Evolutionary conservation across 306 rosid genomes (phyloP).

Genomic region (Potentilla sterilis): DNA sequence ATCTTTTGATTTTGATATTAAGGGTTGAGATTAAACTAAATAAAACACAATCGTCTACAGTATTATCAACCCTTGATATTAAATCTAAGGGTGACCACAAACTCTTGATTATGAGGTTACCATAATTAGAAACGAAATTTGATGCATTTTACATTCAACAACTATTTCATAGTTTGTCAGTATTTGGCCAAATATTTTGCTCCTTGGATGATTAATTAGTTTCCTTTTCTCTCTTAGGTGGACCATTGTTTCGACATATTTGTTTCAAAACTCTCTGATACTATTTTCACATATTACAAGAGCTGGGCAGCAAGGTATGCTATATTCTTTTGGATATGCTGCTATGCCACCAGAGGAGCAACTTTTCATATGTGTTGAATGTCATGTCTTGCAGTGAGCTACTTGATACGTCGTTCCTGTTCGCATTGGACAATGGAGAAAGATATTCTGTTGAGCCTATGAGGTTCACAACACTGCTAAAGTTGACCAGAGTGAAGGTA

Average conservation of each 20-base stretch:
- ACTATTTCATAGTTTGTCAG: background rate
- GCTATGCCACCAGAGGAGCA: slow-evolving; percentile 27
- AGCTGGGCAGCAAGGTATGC: slow-evolving; percentile 97
- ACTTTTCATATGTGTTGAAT: slow-evolving; percentile 21
- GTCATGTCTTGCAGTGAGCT: slow-evolving; percentile 67
- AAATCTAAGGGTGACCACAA: background rate
- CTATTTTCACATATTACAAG: slow-evolving; percentile 77
- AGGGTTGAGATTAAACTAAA: background rate
- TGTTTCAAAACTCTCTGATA: slow-evolving; percentile 78
- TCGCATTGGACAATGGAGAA: slow-evolving; percentile 86
- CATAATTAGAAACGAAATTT: background rate
- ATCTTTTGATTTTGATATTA: background rate
- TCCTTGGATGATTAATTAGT: background rate
- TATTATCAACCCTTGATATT: background rate
- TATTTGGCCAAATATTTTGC: slow-evolving; percentile 12
- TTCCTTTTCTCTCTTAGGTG: slow-evolving; percentile 44
- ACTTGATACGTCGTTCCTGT: slow-evolving; percentile 89
- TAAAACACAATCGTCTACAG: background rate
- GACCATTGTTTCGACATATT: slow-evolving; percentile 94
- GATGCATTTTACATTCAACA: background rate
- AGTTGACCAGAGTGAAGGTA: slow-evolving; percentile 95
- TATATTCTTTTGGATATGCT: slow-evolving; percentile 26
- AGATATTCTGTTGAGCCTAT: slow-evolving; percentile 78
- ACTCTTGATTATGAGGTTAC: background rate
- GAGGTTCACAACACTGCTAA: slow-evolving; percentile 74